These are phyloP conservation scores for Sporisorium graminicola DNA, from an alignment of 1,284 basidiomycete genomes.

Conservation along the genomic window DNA sequence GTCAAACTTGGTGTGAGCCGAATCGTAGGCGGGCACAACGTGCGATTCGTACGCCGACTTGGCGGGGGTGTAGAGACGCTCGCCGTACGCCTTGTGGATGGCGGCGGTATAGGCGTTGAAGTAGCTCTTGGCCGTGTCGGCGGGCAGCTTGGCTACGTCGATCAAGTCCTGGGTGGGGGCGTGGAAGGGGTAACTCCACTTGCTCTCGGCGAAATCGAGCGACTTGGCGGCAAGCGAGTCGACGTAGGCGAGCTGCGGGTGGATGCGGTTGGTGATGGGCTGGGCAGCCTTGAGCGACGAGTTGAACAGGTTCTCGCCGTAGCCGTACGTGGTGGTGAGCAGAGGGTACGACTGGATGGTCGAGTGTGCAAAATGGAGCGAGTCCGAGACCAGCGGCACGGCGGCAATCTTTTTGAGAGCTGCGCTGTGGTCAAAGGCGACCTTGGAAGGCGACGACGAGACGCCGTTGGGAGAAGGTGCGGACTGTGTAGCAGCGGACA, in stretches of 20 bases:
- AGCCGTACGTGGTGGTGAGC: constrained; percentile 57
- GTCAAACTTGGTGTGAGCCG: constrained; percentile 59
- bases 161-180: constrained; percentile 61
- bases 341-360: constrained; percentile 62
- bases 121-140: constrained; percentile 52
- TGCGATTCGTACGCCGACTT: constrained; percentile 59
- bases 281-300: constrained; percentile 54
- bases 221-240: constrained; percentile 62
- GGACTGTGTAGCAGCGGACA: constrained; percentile 53
- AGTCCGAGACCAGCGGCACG: constrained; percentile 63
- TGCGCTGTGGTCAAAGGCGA: constrained; percentile 51
- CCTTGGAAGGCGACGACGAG: constrained; percentile 41
- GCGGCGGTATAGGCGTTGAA: constrained; percentile 53
- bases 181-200: constrained; percentile 67
- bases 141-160: constrained; percentile 53
- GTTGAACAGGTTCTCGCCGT: constrained; percentile 57
- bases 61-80: constrained; percentile 58
- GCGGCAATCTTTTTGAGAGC: constrained; percentile 56
- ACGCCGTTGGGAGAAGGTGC: constrained; percentile 43
- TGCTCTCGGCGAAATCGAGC: constrained; percentile 65
- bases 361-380: constrained; percentile 57
- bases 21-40: constrained; percentile 52
- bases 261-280: constrained; percentile 60
- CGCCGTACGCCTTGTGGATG: constrained; percentile 59
- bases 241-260: constrained; percentile 62